A percentile compares a stretch with the other conserved stretches of the same genome.
Evolutionary conservation across 1,284 basidiomycete species (phyloP).

Genomic region (Microbotryum lychnidis-dioicae): DNA sequence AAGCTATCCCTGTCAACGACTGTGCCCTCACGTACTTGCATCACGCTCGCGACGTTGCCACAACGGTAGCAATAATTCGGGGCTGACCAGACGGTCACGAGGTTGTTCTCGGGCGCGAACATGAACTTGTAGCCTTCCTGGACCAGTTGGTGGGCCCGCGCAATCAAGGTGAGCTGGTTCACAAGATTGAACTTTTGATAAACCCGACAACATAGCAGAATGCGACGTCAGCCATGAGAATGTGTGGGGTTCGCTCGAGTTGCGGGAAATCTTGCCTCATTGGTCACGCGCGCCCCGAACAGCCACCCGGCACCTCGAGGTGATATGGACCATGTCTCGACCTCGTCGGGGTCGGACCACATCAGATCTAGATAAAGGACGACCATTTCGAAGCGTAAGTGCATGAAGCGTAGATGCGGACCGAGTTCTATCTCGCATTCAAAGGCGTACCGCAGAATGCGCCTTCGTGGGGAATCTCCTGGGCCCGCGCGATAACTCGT

Average conservation of each 20-base stretch:
- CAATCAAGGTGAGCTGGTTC: slow-evolving; percentile 73
- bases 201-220: background rate
- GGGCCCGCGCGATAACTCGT: slow-evolving; percentile 77
- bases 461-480: slow-evolving; percentile 96
- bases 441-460: slow-evolving; percentile 74
- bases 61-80: slow-evolving; percentile 87
- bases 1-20: slow-evolving; percentile 39
- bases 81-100: slow-evolving; percentile 97
- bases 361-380: slow-evolving; percentile 60
- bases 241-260: background rate
- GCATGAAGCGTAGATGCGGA: too few species aligned
- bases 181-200: slow-evolving; percentile 74
- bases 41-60: slow-evolving; percentile 40
- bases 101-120: slow-evolving; percentile 68
- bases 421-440: background rate
- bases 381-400: too few species aligned
- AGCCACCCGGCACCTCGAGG: slow-evolving; percentile 92
- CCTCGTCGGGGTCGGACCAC: slow-evolving; percentile 97
- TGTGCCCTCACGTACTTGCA: slow-evolving; percentile 35
- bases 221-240: background rate
- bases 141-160: slow-evolving; percentile 87
- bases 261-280: slow-evolving; percentile 52
- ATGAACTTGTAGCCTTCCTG: slow-evolving; percentile 97
- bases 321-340: slow-evolving; percentile 90
- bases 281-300: slow-evolving; percentile 79